Evolutionary conservation across 495 filamentous ascomycete species (phyloP).

Genomic region (Penicillium herquei): DNA sequence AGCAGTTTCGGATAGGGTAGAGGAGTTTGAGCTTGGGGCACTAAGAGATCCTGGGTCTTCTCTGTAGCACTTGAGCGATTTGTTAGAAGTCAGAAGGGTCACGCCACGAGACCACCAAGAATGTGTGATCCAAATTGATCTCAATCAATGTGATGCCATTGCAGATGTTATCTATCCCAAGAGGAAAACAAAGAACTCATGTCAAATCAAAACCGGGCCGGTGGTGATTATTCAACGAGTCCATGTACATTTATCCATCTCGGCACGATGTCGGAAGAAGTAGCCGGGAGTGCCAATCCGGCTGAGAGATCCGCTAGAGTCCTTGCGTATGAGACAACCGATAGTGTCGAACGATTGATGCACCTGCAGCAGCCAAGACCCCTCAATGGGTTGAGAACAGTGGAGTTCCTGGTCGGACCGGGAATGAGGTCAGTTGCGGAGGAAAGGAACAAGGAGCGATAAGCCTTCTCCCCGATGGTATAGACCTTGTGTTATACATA

Average conservation of each 20-base stretch:
- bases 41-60: neutral
- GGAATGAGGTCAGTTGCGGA: conserved; percentile 6
- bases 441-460: neutral
- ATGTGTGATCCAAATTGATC: neutral
- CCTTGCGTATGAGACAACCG: conserved; percentile 21
- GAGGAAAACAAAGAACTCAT: no score
- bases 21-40: conserved; percentile 13
- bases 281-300: conserved; percentile 11
- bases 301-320: conserved; percentile 16
- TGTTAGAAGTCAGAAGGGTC: neutral
- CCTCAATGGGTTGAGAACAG: conserved; percentile 6
- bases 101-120: no score
- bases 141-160: neutral
- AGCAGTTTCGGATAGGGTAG: neutral
- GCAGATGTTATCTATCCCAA: neutral
- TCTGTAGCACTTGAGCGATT: neutral
- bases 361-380: conserved; percentile 10
- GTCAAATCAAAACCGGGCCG: no score
- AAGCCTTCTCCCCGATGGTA: neutral
- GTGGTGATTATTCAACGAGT: no score
- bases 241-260: conserved; percentile 8
- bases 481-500: neutral
- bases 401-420: neutral
- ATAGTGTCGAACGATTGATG: conserved; percentile 16
- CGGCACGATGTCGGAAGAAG: conserved; percentile 12